Evolutionary conservation across 495 filamentous ascomycete genomes (phyloP).

Genomic region (Tuber brumale): DNA sequence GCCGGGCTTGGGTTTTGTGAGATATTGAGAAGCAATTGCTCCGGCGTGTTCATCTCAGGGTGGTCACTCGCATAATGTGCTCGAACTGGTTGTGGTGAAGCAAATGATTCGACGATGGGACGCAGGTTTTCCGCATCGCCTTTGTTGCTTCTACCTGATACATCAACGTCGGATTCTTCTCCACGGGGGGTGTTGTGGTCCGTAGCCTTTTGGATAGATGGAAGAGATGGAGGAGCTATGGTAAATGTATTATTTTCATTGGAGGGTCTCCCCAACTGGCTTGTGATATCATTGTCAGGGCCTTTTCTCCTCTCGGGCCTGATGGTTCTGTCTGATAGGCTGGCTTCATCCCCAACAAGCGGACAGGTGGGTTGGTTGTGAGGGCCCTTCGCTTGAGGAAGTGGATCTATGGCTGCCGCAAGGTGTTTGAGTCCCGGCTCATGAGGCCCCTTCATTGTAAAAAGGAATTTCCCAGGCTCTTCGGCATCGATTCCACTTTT

Average conservation of each 20-base stretch:
- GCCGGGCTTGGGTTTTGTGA: neutral
- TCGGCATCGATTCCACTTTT: neutral
- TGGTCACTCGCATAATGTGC: neutral
- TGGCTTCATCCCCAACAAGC: neutral
- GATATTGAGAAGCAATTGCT: slow-evolving; percentile 3
- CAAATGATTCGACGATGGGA: neutral
- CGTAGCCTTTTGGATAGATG: neutral
- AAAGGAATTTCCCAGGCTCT: neutral
- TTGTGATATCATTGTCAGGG: neutral
- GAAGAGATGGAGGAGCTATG: neutral
- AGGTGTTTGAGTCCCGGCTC: neutral
- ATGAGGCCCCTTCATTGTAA: neutral
- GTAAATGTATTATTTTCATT: neutral
- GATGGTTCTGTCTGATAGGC: neutral
- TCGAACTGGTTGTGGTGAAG: neutral
- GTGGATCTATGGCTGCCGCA: neutral
- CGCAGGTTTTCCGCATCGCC: neutral
- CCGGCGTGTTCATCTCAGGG: neutral
- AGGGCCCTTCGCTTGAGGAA: neutral
- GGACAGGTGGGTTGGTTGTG: neutral
- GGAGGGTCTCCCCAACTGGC: neutral
- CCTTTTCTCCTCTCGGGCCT: neutral
- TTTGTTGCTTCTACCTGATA: neutral
- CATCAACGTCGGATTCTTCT: neutral
- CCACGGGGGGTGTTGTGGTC: neutral